These are phyloP conservation scores for Candolleomyces aberdarensis DNA, from an alignment of 768 basidiomycete species.

Conservation along the genomic window DNA sequence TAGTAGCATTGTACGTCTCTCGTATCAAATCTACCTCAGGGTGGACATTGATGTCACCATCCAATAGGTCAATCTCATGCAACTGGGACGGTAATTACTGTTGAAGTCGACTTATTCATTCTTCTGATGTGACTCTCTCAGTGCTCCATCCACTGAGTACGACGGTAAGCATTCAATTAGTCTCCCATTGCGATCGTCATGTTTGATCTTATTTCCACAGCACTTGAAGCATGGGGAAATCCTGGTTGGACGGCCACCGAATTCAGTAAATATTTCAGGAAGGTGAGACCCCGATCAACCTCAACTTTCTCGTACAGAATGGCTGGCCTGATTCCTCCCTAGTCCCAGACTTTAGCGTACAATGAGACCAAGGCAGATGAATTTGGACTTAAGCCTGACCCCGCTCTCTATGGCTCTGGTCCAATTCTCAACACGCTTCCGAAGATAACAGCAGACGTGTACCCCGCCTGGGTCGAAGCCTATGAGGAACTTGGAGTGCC, in stretches of 20 bases:
- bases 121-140: neutral
- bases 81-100: slow-evolving; percentile 12
- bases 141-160: slow-evolving; percentile 15
- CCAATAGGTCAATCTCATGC: slow-evolving; percentile 12
- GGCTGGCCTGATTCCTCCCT: neutral
- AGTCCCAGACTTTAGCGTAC: slow-evolving; percentile 12
- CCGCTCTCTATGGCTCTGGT: slow-evolving; percentile 11
- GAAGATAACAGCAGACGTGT: neutral
- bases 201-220: neutral
- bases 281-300: neutral
- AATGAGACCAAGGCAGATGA: neutral
- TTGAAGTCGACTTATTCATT: no score
- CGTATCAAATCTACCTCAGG: neutral
- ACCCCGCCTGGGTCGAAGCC: slow-evolving; percentile 8
- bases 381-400: slow-evolving; percentile 1
- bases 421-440: slow-evolving; percentile 16
- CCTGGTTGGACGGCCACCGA: slow-evolving; percentile 14
- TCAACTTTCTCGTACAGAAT: no score
- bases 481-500: slow-evolving; percentile 13
- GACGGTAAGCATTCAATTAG: slow-evolving; percentile 6
- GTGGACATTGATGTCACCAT: neutral
- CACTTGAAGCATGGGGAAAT: slow-evolving; percentile 13
- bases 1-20: slow-evolving; percentile 11
- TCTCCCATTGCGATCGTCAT: neutral
- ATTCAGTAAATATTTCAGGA: slow-evolving; percentile 14